Percentiles rank a stretch among this genome's conserved stretches.
Conservation (phyloP, 305 asterid species). For the Fraxinus nigra region DNA sequence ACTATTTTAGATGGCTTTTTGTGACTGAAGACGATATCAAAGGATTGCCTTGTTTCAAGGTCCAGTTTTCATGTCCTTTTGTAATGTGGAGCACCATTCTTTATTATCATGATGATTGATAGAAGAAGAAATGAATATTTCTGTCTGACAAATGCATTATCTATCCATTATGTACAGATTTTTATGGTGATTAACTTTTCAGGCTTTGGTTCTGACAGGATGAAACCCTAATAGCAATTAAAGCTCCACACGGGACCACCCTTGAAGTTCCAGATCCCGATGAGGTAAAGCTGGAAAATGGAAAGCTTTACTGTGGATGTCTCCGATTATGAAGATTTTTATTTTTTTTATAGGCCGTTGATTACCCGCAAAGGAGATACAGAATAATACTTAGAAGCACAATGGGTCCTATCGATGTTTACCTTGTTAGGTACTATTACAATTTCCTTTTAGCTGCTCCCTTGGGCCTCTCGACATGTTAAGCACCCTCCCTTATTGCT, state of each 20-base stretch:
- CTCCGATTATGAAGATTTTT: constrained; percentile 22
- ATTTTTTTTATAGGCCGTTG: constrained; percentile 59
- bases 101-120: background rate
- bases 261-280: constrained; percentile 98
- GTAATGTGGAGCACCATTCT: constrained; percentile 2
- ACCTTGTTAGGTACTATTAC: constrained; percentile 80
- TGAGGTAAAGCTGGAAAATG: constrained; percentile 52
- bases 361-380: constrained; percentile 90
- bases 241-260: constrained; percentile 98
- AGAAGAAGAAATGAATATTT: background rate
- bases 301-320: constrained; percentile 21
- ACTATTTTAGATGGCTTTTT: constrained; percentile 76
- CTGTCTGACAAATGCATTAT: background rate
- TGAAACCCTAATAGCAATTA: constrained; percentile 90
- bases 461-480: background rate
- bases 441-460: background rate
- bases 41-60: constrained; percentile 81
- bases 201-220: constrained; percentile 47
- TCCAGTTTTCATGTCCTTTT: constrained; percentile 28
- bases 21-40: constrained; percentile 95
- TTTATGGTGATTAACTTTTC: constrained; percentile 1
- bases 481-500: constrained; percentile 2
- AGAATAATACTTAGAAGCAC: constrained; percentile 95
- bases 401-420: constrained; percentile 95
- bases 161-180: background rate